These are phyloP conservation scores for Fusarium paranaense DNA, from an alignment of 2,329 filamentous ascomycete genomes.

Conservation along the genomic window DNA sequence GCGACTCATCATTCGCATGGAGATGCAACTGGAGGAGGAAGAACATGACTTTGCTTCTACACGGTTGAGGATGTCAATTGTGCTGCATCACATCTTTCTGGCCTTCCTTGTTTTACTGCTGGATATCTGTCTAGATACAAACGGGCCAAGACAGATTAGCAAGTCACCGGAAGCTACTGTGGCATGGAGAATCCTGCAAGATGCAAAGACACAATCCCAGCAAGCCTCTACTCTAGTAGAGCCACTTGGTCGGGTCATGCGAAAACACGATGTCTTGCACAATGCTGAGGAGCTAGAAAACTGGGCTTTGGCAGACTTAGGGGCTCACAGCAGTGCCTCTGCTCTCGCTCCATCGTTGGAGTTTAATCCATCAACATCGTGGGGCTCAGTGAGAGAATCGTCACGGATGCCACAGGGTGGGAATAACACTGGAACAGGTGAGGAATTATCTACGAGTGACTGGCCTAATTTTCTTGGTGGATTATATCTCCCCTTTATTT, in stretches of 20 bases:
- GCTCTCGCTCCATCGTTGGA: background rate
- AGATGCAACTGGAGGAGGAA: constrained; percentile 37
- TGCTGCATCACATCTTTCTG: constrained; percentile 45
- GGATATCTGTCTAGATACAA: constrained; percentile 40
- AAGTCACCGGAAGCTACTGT: background rate
- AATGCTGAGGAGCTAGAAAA: background rate
- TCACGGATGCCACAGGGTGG: background rate
- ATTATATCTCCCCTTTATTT: background rate
- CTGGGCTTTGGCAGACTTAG: background rate
- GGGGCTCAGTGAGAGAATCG: background rate
- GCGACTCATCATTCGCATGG: constrained; percentile 42
- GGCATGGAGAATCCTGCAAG: background rate
- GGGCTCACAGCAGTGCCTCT: background rate
- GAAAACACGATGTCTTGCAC: background rate
- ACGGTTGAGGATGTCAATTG: constrained; percentile 39
- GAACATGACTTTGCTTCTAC: constrained; percentile 40
- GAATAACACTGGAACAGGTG: background rate
- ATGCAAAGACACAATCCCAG: background rate
- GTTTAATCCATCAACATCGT: background rate
- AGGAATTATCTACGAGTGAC: background rate
- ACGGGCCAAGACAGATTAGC: background rate
- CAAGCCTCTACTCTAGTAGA: background rate
- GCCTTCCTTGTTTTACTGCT: constrained; percentile 45
- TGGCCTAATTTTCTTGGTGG: background rate
- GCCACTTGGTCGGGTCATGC: background rate